phyloP scores from a whole-genome alignment of 345 rosid species.

The Citrus medica region DNA sequence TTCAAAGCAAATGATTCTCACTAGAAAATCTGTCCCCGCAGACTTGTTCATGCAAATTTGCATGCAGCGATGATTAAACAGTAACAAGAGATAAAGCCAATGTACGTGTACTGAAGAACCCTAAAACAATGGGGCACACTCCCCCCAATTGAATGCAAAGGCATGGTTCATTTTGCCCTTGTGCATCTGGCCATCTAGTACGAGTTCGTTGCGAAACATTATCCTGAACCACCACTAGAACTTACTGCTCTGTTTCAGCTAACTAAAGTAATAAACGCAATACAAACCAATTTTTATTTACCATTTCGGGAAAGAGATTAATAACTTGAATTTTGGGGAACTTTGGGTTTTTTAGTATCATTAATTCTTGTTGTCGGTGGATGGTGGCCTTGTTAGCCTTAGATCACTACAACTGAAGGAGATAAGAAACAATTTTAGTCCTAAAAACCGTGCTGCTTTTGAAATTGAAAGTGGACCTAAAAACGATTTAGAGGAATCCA shows the following conservation, averaged over 20 bases:
- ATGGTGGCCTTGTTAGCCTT: neutral
- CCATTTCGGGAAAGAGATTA: neutral
- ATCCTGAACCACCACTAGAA: neutral
- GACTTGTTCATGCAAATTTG: conserved; percentile 34
- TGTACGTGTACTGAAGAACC: neutral
- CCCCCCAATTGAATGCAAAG: neutral
- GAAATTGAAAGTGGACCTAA: neutral
- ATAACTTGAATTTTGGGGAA: neutral
- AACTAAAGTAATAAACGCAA: neutral
- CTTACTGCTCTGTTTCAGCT: neutral
- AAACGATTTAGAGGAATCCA: neutral
- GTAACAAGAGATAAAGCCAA: neutral
- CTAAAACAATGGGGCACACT: neutral
- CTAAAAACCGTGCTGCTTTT: neutral
- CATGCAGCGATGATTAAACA: conserved; percentile 15
- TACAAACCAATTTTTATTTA: neutral
- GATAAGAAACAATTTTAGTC: neutral
- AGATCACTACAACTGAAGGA: neutral
- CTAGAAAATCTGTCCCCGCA: conserved; percentile 70
- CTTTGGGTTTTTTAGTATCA: neutral
- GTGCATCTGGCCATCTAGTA: neutral
- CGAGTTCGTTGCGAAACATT: neutral
- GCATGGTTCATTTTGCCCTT: neutral
- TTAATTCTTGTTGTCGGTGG: neutral
- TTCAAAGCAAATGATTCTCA: conserved; percentile 62